Base-by-base conservation (phyloP, 345 rosid species). In the Populus tremula region DNA sequence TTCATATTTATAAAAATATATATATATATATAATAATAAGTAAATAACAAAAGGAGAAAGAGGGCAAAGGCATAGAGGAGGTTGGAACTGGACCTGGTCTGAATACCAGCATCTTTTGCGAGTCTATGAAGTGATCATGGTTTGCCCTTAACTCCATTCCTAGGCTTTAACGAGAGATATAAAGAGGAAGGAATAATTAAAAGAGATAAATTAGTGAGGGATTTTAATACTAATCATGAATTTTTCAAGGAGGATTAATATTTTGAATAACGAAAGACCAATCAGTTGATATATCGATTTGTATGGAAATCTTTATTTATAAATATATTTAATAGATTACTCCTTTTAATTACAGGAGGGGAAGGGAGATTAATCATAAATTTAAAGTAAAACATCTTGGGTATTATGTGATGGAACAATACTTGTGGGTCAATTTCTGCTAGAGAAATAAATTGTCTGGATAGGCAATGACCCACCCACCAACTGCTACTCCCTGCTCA, bases 81-180 rank as follows among this genome's bases (percentile, higher is more conserved):
- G 66, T 72, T 72, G 70, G 84, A 80, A 75, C 4, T 39, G 45
- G 45, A 10, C 45, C 66, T 75, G 78, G 78, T 85, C 78, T 79
- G 43, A 59, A 16, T 20, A 35, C 49, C 71, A 41, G 49, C 81
- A 72, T 23, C 63, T 9, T 56, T 56, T 56, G 11, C 72, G 27
- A 33, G 69, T 76, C 45, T 75, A 71, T 78, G 77, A 75, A 72
- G 79, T 71, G 76, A 73, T 75, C 76, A 77, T 86, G 83, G 45
- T 64, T 45, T 65, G 77, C 69, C 81, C 77, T 70, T 72, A 75
- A 63, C 74, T 75, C 39, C 67, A 78, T 68, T 12, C 77, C 21
- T 69, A 69, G 76, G 76, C 64, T 76, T 78, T 59, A 27, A 76
- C 73, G 67, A 73, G 66, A 23, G 47, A 67, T 76, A n/a, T n/a